Evolutionary conservation across 2,329 filamentous ascomycete species (phyloP).

Genomic region (Calonectria pauciramosa): DNA sequence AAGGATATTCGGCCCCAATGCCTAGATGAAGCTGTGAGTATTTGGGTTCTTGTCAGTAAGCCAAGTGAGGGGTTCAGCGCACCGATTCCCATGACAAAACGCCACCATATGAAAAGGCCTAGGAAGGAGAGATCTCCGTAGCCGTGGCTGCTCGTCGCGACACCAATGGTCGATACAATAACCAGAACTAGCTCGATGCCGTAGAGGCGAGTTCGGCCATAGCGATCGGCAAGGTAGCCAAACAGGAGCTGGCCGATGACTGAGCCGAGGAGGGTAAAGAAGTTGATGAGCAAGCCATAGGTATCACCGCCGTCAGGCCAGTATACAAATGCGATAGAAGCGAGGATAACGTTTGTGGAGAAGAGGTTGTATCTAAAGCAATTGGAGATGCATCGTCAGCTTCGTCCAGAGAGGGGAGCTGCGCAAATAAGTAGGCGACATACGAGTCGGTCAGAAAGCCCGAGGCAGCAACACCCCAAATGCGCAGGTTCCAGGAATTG

Average conservation of each 20-base stretch:
- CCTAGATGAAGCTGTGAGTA: constrained; percentile 52
- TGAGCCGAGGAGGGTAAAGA: constrained; percentile 66
- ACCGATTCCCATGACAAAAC: constrained; percentile 69
- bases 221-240: constrained; percentile 67
- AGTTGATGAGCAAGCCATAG: constrained; percentile 64
- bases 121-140: constrained; percentile 65
- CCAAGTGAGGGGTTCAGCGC: constrained; percentile 29
- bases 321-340: constrained; percentile 66
- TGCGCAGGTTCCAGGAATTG: constrained; percentile 68
- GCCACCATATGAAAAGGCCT: constrained; percentile 66
- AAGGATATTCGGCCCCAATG: constrained; percentile 77
- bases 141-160: constrained; percentile 65
- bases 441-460: constrained; percentile 68
- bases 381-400: constrained; percentile 13
- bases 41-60: constrained; percentile 8
- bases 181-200: constrained; percentile 70
- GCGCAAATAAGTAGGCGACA: constrained; percentile 36
- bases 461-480: constrained; percentile 68
- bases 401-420: neutral
- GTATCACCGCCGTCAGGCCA: constrained; percentile 61
- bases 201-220: constrained; percentile 68
- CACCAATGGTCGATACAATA: constrained; percentile 69
- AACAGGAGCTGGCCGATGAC: constrained; percentile 66
- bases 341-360: constrained; percentile 67
- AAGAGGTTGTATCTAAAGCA: constrained; percentile 65